Conservation (phyloP, 108 stramenopile species). For the Nitzschia putrida region DNA sequence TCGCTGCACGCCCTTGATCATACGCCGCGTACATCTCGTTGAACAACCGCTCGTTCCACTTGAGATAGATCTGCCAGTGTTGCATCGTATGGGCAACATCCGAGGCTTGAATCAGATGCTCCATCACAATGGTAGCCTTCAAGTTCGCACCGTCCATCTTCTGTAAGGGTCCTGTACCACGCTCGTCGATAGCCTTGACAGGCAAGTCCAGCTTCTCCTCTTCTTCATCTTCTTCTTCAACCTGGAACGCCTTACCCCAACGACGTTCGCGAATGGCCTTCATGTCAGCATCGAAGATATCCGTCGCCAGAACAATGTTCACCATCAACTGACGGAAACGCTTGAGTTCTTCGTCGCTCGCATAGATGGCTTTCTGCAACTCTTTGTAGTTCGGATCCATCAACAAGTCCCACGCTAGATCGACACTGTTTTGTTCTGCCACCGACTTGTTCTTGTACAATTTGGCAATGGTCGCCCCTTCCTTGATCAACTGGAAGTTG, state of each 20-base stretch:
- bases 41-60: slow-evolving; percentile 53
- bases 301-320: slow-evolving; percentile 57
- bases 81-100: slow-evolving; percentile 60
- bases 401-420: slow-evolving; percentile 49
- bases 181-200: slow-evolving; percentile 12
- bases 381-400: slow-evolving; percentile 37
- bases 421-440: slow-evolving; percentile 52
- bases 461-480: slow-evolving; percentile 44
- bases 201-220: slow-evolving; percentile 12
- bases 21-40: slow-evolving; percentile 45
- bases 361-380: slow-evolving; percentile 41
- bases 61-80: slow-evolving; percentile 45
- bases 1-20: slow-evolving; percentile 21
- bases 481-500: slow-evolving; percentile 49
- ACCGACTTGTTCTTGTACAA: slow-evolving; percentile 52
- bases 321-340: slow-evolving; percentile 56
- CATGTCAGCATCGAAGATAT: slow-evolving; percentile 52
- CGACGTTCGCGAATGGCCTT: slow-evolving; percentile 27
- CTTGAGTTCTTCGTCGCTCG: slow-evolving; percentile 41
- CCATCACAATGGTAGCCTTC: too few relatives aligned
- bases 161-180: slow-evolving; percentile 1
- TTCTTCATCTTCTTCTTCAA: too few relatives aligned
- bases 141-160: slow-evolving; percentile 7
- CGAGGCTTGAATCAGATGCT: too few relatives aligned
- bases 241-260: slow-evolving; percentile 45